Percentiles rank a stretch among this genome's conserved stretches.
Conservation (phyloP, 75 land plant species). For the Ceratopteris richardii region DNA sequence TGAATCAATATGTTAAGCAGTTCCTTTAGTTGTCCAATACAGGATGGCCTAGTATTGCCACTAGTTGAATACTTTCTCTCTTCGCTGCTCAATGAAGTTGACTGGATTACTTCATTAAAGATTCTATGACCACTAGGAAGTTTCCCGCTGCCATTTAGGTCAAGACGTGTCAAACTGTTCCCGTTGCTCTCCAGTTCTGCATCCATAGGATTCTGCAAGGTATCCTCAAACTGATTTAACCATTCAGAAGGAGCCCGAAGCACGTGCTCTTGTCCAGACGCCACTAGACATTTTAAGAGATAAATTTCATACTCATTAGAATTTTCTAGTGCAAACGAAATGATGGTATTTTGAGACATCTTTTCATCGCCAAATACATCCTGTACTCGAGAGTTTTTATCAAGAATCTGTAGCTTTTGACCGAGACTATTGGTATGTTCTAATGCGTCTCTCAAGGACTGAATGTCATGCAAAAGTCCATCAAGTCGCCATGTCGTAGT, state of each 20-base stretch:
- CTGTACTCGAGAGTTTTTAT: neutral
- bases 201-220: neutral
- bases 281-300: constrained; percentile 77
- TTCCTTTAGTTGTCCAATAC: neutral
- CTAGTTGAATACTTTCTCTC: no score
- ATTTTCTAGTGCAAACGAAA: neutral
- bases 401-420: neutral
- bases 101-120: no score
- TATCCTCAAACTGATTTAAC: constrained; percentile 3
- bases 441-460: neutral
- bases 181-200: no score
- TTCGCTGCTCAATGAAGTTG: no score
- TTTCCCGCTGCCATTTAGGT: no score
- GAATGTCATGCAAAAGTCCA: neutral
- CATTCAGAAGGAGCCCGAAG: constrained; percentile 17
- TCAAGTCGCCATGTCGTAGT: neutral
- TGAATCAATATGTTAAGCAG: constrained; percentile 39
- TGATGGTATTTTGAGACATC: neutral
- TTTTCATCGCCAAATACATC: neutral
- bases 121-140: no score
- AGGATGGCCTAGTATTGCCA: no score
- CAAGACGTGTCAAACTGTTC: no score
- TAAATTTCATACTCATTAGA: constrained; percentile 23
- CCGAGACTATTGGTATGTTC: neutral
- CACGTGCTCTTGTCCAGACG: constrained; percentile 84